Evolutionary conservation across 2,329 filamentous ascomycete species (phyloP), one percentile per base, ranked within the genome.

Genomic region (Aureobasidium mangrovei): DNA sequence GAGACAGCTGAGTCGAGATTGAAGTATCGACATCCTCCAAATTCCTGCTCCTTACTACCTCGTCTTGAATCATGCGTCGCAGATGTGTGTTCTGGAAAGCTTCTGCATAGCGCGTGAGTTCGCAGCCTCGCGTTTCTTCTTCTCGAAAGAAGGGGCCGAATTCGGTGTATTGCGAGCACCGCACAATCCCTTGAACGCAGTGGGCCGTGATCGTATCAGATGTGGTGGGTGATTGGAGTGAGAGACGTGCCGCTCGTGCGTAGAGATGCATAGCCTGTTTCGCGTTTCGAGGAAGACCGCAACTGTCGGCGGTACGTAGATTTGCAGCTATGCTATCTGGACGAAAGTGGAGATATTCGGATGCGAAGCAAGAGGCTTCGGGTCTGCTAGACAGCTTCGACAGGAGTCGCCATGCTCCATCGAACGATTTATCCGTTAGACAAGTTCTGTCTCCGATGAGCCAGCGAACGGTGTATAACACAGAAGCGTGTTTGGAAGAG

Each of bases 241-340:
- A 12, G 6, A 48, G 31, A 36, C 26, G 8, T 8, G 38, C 31
- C 6, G 53, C 53, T 35, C 48, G 43, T 26, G 43, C 35, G 27
- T 47, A 54, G 27, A 46, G 38, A 24, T 35, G 48, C 53, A 54
- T 54, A 6, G 53, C 43, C 10, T 35, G 9, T n/a, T 54, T 54
- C 4, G 44, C 36, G 40, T 47, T 28, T 10, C n/a, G 33, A 3
- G 43, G 31, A 9, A 35, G 38, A 4, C 33, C 28, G 24, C 18
- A 44, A 8, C 29, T 9, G 7, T 48, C 32, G 33, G 42, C 53
- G 4, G n/a, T 27, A 7, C 53, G 35, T 28, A 54, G n/a, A 3
- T 47, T 9, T 10, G 43, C 36, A 24, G 43, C 27, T 3, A 48
- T 26, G 27, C 38, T 46, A 4, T 48, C 9, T 2, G 53, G 44